Conservation (phyloP, 2,329 filamentous ascomycete genomes). For the Penicillium fuscoglaucum region DNA sequence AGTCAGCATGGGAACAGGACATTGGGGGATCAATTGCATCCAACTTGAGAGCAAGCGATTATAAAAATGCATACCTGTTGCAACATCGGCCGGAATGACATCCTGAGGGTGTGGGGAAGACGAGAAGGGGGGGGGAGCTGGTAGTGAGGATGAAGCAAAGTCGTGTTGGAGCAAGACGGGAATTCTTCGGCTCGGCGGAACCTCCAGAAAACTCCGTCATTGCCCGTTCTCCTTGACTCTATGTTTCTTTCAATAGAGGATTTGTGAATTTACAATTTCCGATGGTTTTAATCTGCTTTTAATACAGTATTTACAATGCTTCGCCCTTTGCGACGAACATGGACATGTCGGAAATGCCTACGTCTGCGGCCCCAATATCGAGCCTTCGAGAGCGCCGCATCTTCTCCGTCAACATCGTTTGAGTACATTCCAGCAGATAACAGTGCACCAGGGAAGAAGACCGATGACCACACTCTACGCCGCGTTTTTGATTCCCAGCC, state of each 20-base stretch:
- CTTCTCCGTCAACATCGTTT: conserved; percentile 27
- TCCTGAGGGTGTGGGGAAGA: conserved; percentile 30
- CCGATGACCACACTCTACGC: conserved; percentile 74
- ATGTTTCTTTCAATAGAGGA: conserved; percentile 13
- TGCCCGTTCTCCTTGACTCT: conserved; percentile 23
- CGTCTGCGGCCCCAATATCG: conserved; percentile 28
- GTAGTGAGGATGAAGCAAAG: conserved; percentile 29
- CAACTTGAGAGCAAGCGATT: neutral
- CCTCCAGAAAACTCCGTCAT: conserved; percentile 33
- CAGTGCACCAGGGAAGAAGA: conserved; percentile 27
- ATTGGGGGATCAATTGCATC: conserved; percentile 18
- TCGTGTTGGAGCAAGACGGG: conserved; percentile 30
- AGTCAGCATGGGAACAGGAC: conserved; percentile 26
- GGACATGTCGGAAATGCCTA: conserved; percentile 45
- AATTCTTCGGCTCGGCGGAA: conserved; percentile 32
- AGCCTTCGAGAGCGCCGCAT: conserved; percentile 36
- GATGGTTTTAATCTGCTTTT: conserved; percentile 5
- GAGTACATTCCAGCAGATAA: conserved; percentile 31
- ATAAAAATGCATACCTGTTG: conserved; percentile 35
- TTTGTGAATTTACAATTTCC: conserved; percentile 2
- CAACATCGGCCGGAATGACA: conserved; percentile 46
- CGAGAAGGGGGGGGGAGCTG: conserved; percentile 15
- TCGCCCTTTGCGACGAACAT: conserved; percentile 35
- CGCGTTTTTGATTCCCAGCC: conserved; percentile 77
- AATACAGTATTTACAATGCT: conserved; percentile 18